Base-by-base conservation (phyloP, 805 yeast genomes). In the Wickerhamiella bombiphila region DNA sequence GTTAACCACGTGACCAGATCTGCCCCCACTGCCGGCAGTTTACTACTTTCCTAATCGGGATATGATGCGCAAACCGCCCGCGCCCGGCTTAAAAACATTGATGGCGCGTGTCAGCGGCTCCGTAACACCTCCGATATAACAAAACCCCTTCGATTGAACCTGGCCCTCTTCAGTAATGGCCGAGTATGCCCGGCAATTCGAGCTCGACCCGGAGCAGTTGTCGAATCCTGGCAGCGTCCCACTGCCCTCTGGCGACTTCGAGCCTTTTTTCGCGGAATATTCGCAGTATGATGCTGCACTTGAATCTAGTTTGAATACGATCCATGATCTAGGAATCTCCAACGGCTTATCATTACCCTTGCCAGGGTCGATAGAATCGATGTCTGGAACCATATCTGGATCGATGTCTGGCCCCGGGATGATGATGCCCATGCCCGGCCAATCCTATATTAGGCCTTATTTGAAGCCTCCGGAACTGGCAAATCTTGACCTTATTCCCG, bases 241-340 rank as follows among this genome's bases (percentile, higher is more conserved):
- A 2, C 51, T 69, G 30, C 76, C 76, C 1, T 69, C 67, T 39
- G 76, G 74, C 37, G 70, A 69, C 41, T 67, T 74, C 47, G 68
- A 66, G 39, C 64, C 59, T 25, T 51, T 57, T 40, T 51, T 60
- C 31, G 62, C 69, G 24, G 64, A 67, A 34, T 68, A 65, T 46
- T 42, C 53, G 17, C 46, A 48, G 21, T 67, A 66, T 52, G 65
- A 67, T 37, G 70, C 74, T 22, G 60, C 72, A 25, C 60, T 78
- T 41, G 70, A 70, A 29, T 74, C 72, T 44, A 67, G 79, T 2
- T 56, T 76, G 29, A 59, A 65, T 11, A 66, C 68, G 0, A 55
- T 74, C 19, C 76, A 71, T 51, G 83, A 76, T 38, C 62, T 78
- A 41, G 80, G 70, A 47, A 77, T 78, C 32, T 77, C 81, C n/a